Base-by-base conservation (phyloP, 345 rosid genomes). In the Eucalyptus pauciflora region DNA sequence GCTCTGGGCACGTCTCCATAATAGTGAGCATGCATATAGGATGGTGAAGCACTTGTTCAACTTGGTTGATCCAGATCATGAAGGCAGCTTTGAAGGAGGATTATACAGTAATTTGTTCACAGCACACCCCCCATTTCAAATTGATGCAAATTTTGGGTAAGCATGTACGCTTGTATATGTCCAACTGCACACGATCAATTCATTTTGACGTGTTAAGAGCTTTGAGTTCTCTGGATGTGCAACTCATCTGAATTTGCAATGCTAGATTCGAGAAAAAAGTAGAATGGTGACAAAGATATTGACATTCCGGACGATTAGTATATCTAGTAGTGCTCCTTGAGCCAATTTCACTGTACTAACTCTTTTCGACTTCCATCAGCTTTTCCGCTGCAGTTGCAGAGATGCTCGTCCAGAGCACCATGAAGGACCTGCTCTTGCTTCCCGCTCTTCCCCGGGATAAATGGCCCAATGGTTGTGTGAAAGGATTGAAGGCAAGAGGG, bases 121-220 rank as follows among this genome's bases (percentile, higher is more conserved):
- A 8, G 96, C 99, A 18, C 99, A 97, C 89, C 99, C 99, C 8
- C 99, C 99, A 43, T 98, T 98, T 93, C 99, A 97, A 91, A 98
- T 98, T 7, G 99, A 98, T 89, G 98, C 97, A 88, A 98, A 98
- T 91, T 96, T 97, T 29, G 99, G 99, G 99, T 98, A 94, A 87
- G 85, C 87, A 79, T 33, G 85, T 49, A 13, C 12, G 18, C 85
- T 67, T 46, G 56, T 13, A 64, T 62, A 49, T 31, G 48, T 48
- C 15, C 48, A 37, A 37, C 83, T 76, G 80, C 83, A 76, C 46
- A 37, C 2, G 8, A 22, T 76, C 27, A 37, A 37, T 18, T 71
- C 81, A 37, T 37, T 10, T 76, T 3, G 46, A 76, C 3, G 4
- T 37, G 46, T 37, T 37, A 18, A 37, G 27, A 76, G 83, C 48